Percentiles rank a stretch among this genome's conserved stretches.
phyloP scores from a whole-genome alignment of 495 filamentous ascomycete genomes.

The Penicillium arizonense region DNA sequence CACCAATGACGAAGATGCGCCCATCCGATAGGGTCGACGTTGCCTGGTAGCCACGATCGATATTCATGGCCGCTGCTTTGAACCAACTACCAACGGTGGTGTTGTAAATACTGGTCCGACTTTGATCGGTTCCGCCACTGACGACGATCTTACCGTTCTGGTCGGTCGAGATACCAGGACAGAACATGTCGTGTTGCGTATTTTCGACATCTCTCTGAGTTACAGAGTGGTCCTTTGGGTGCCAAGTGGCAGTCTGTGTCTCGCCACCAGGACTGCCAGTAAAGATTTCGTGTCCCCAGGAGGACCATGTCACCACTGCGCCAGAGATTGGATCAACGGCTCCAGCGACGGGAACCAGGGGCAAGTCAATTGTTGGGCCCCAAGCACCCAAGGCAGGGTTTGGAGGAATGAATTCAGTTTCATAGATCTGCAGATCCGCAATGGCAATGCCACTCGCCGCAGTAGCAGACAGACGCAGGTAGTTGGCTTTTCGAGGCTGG shows the following conservation, averaged over 20 bases:
- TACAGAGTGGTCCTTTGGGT: slow-evolving; percentile 29
- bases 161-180: slow-evolving; percentile 53
- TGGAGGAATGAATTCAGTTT: background rate
- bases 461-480: slow-evolving; percentile 29
- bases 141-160: slow-evolving; percentile 48
- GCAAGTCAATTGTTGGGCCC: slow-evolving; percentile 48
- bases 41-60: slow-evolving; percentile 55
- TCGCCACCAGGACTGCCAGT: slow-evolving; percentile 24
- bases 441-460: slow-evolving; percentile 26
- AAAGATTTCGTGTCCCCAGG: slow-evolving; percentile 32
- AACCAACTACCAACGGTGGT: slow-evolving; percentile 24
- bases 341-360: slow-evolving; percentile 45
- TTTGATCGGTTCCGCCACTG: slow-evolving; percentile 47
- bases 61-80: slow-evolving; percentile 36
- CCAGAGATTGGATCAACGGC: slow-evolving; percentile 32
- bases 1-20: slow-evolving; percentile 57
- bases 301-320: slow-evolving; percentile 41
- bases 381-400: slow-evolving; percentile 30
- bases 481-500: slow-evolving; percentile 32
- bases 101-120: slow-evolving; percentile 47
- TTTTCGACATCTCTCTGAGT: slow-evolving; percentile 38
- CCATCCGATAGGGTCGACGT: slow-evolving; percentile 50
- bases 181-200: slow-evolving; percentile 59
- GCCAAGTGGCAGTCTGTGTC: slow-evolving; percentile 45
- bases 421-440: slow-evolving; percentile 24